These are phyloP conservation scores for Nannizzia gypsea DNA, from an alignment of 2,329 filamentous ascomycete species.

Conservation along the genomic window DNA sequence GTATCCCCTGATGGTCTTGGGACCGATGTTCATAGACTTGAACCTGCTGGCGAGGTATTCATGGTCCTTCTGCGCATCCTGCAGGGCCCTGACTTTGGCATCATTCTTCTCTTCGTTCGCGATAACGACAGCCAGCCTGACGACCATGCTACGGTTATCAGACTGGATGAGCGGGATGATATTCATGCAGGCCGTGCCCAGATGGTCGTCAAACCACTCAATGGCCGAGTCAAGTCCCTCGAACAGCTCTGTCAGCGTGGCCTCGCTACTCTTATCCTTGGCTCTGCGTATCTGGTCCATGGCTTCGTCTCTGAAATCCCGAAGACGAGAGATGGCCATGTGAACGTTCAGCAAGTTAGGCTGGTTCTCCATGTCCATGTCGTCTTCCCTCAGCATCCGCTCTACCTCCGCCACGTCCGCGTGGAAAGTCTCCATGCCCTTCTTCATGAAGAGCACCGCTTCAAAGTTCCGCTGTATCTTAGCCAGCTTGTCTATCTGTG, in stretches of 20 bases:
- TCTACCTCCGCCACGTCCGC: slow-evolving; percentile 65
- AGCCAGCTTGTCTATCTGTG: slow-evolving; percentile 55
- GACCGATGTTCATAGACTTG: slow-evolving; percentile 87
- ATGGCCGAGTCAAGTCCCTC: slow-evolving; percentile 73
- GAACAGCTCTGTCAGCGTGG: slow-evolving; percentile 84
- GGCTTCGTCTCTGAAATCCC: slow-evolving; percentile 90
- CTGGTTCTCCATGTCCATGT: slow-evolving; percentile 77
- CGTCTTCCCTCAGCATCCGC: slow-evolving; percentile 67
- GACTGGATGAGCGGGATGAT: slow-evolving; percentile 75
- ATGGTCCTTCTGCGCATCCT: slow-evolving; percentile 91
- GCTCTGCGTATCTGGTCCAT: slow-evolving; percentile 87
- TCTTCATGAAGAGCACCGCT: slow-evolving; percentile 85
- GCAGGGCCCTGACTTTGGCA: slow-evolving; percentile 75
- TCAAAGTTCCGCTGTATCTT: slow-evolving; percentile 77
- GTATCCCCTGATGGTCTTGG: slow-evolving; percentile 85
- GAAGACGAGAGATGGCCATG: slow-evolving; percentile 79
- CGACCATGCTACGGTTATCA: slow-evolving; percentile 80
- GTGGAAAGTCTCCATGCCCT: slow-evolving; percentile 77
- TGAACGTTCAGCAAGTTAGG: slow-evolving; percentile 81
- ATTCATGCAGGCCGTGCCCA: slow-evolving; percentile 78
- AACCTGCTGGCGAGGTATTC: slow-evolving; percentile 87
- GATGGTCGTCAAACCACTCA: slow-evolving; percentile 90
- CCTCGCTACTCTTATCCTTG: slow-evolving; percentile 60
- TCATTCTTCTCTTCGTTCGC: slow-evolving; percentile 96
- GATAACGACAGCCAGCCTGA: slow-evolving; percentile 81